Base-by-base conservation (phyloP, 768 basidiomycete species). In the Boletus bicolor region DNA sequence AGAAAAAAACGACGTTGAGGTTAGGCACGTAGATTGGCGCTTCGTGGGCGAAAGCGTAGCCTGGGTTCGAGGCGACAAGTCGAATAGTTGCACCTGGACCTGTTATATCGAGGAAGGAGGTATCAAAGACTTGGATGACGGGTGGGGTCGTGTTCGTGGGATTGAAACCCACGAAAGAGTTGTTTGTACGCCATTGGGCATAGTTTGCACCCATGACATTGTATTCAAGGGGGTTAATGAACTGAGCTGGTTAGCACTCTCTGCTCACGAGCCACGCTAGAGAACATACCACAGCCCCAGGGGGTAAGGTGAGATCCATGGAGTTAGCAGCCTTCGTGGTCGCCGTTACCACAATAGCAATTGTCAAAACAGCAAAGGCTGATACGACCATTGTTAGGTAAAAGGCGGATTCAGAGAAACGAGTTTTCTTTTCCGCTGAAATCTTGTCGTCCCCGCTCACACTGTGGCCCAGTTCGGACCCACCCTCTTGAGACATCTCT, bases 31-130 rank as follows among this genome's bases (percentile, higher is more conserved):
- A 89, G 2, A 91, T 75, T 0, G 87, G 87, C 6, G 87, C 90
- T 71, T 92, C 91, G 63, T 92, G 89, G 11, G 88, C 88, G 58
- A 90, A 83, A 3, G 85, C 85, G 67, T 83, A 86, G 7, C 77
- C 80, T 7, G 79, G 77, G 55, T 84, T 84, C 7, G 81, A 79
- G 0, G 84, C 83, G 43, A 93, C 79, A 50, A 81, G 28, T 7
- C 28, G 28, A 30, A 30, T 30, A 30, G 28, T 30, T 30, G 28
- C 28, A 30, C 8, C 7, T 7, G 28, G 28, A 30, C 28, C 28
- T 30, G 28, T 30, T 30, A 30, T 30, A 30, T 30, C 28, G 7
- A 86, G 74, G 69, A 91, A 91, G 12, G 70, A 70, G 2, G 70
- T 66, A 63, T 83, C 76, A 63, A 78, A 79, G 34, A 79, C 66